phyloP scores from a whole-genome alignment of 2,329 filamentous ascomycete genomes.

The Teratosphaeria zuluensis region DNA sequence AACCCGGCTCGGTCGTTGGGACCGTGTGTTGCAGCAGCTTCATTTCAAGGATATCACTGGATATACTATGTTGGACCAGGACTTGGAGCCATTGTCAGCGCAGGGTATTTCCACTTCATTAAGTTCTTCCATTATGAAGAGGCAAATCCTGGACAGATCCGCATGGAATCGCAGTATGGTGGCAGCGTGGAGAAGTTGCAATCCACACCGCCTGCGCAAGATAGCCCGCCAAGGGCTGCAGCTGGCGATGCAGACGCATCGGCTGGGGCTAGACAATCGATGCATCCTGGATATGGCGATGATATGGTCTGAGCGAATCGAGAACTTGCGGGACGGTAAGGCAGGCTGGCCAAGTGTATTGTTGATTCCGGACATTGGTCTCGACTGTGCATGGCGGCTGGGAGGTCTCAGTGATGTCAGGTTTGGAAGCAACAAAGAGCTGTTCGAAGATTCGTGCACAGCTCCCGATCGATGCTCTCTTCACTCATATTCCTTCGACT shows the following conservation, averaged over 20 bases:
- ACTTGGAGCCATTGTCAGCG: conserved; percentile 13
- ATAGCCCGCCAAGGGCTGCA: neutral
- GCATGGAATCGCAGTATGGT: conserved; percentile 3
- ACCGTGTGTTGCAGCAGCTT: conserved; percentile 15
- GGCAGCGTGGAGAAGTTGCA: neutral
- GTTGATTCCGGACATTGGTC: too few relatives aligned
- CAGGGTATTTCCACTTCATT: conserved; percentile 17
- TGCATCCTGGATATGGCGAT: neutral
- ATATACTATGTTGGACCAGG: conserved; percentile 18
- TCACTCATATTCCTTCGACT: too few relatives aligned
- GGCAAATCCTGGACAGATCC: conserved; percentile 21
- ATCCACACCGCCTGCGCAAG: neutral
- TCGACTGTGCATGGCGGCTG: too few relatives aligned
- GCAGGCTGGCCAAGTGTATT: neutral
- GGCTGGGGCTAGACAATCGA: neutral
- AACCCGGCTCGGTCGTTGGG: conserved; percentile 28
- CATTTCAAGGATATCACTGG: neutral
- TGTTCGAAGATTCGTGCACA: too few relatives aligned
- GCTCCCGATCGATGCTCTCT: too few relatives aligned
- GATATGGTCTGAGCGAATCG: neutral
- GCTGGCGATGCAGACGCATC: neutral
- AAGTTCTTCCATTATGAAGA: conserved; percentile 19
- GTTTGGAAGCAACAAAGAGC: too few relatives aligned
- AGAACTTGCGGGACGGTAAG: neutral
- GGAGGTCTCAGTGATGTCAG: too few relatives aligned